Conservation (phyloP, 345 rosid genomes). For the Melaleuca alternifolia region DNA sequence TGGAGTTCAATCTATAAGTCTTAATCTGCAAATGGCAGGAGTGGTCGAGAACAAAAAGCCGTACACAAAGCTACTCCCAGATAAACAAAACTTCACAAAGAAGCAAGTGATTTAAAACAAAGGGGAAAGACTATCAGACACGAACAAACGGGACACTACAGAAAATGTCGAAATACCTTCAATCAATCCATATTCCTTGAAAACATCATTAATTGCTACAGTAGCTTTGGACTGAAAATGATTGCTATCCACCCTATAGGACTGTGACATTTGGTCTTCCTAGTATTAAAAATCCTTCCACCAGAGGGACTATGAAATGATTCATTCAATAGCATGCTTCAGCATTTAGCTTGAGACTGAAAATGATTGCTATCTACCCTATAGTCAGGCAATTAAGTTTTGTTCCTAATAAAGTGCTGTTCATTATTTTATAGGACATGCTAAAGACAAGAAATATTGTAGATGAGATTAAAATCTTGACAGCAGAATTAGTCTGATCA, state of each 20-base stretch:
- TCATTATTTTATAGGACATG: neutral
- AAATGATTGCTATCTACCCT: neutral
- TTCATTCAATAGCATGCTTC: neutral
- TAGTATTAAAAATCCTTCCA: neutral
- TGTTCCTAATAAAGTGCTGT: neutral
- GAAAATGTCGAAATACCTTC: neutral
- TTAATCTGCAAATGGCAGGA: neutral
- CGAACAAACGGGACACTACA: neutral
- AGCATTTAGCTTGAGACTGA: neutral
- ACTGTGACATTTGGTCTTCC: neutral
- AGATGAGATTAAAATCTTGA: neutral
- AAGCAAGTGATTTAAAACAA: neutral
- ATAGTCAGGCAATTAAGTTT: neutral
- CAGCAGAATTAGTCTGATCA: neutral
- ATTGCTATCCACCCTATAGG: neutral
- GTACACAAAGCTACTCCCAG: neutral
- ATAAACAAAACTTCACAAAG: neutral
- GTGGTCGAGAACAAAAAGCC: neutral
- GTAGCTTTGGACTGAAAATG: neutral
- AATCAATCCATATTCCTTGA: neutral
- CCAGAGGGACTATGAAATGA: neutral
- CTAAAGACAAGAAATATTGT: neutral
- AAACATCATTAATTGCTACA: neutral
- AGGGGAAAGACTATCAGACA: neutral
- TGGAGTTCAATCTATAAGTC: neutral